phyloP scores from a whole-genome alignment of 352 stramenopile genomes.

The Pythium rishiriense region DNA sequence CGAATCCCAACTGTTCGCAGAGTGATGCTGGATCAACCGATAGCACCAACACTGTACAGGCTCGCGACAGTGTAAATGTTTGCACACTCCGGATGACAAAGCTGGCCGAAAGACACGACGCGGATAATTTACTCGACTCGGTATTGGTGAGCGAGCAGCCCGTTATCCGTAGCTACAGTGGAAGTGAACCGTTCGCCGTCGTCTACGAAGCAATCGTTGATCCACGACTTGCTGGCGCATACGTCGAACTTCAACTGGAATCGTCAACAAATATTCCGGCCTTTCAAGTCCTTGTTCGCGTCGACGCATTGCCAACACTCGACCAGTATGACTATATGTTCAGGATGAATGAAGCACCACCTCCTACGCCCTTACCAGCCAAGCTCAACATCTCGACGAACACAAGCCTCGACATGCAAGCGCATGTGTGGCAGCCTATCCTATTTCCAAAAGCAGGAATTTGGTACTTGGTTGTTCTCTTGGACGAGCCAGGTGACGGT shows the following conservation, averaged over 20 bases:
- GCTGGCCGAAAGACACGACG: not conserved
- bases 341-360: not conserved
- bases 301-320: slow-evolving; percentile 12
- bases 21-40: not conserved
- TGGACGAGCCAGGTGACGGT: not conserved
- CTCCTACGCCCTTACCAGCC: not conserved
- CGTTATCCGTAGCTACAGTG: not conserved
- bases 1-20: slow-evolving; percentile 1
- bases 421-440: slow-evolving; percentile 13
- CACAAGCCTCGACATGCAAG: slow-evolving; percentile 5
- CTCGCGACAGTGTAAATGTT: not conserved
- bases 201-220: slow-evolving; percentile 6
- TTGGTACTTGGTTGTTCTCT: slow-evolving; percentile 8
- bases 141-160: not conserved
- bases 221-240: not conserved
- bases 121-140: slow-evolving; percentile 8
- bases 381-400: slow-evolving; percentile 4
- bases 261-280: not conserved
- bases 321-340: slow-evolving; percentile 17
- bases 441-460: slow-evolving; percentile 14
- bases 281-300: slow-evolving; percentile 19
- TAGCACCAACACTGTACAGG: not conserved
- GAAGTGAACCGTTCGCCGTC: slow-evolving; percentile 1
- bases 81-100: not conserved
- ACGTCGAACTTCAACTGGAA: slow-evolving; percentile 2